These are phyloP conservation scores for Trametes villosa DNA, from an alignment of 768 basidiomycete species.

Conservation along the genomic window DNA sequence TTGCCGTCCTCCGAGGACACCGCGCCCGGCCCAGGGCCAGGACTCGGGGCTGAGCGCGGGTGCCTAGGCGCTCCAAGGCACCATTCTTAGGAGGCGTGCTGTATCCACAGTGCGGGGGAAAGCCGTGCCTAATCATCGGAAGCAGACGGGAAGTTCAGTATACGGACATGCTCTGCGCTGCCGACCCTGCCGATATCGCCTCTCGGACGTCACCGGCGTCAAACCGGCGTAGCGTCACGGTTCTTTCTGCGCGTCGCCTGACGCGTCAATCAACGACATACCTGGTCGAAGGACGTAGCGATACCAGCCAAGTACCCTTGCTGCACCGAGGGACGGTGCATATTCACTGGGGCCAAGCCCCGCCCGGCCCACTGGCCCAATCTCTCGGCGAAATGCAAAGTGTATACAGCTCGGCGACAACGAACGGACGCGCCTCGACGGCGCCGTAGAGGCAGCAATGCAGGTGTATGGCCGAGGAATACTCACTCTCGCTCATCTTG, in stretches of 20 bases:
- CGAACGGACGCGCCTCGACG: no score
- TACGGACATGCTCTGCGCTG: not conserved
- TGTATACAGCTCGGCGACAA: not conserved
- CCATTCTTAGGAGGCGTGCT: not conserved
- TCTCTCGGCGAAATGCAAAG: no score
- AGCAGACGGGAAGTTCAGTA: not conserved
- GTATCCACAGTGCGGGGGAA: not conserved
- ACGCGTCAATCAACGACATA: not conserved
- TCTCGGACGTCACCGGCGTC: no score
- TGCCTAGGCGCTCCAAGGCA: not conserved
- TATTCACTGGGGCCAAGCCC: not conserved
- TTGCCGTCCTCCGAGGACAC: not conserved
- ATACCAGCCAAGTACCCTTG: no score
- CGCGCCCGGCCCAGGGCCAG: not conserved
- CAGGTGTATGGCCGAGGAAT: not conserved
- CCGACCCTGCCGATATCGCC: not conserved
- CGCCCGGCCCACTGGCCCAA: no score
- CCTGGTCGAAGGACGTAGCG: no score
- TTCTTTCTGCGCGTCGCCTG: no score
- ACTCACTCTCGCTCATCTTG: no score
- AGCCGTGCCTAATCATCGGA: not conserved
- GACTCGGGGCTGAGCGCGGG: no score
- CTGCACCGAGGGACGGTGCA: no score
- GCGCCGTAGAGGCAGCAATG: not conserved
- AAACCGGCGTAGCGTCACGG: no score